Percentiles rank a stretch among this genome's conserved stretches.
phyloP scores from a whole-genome alignment of 2,329 filamentous ascomycete species.

The Calonectria hongkongensis region DNA sequence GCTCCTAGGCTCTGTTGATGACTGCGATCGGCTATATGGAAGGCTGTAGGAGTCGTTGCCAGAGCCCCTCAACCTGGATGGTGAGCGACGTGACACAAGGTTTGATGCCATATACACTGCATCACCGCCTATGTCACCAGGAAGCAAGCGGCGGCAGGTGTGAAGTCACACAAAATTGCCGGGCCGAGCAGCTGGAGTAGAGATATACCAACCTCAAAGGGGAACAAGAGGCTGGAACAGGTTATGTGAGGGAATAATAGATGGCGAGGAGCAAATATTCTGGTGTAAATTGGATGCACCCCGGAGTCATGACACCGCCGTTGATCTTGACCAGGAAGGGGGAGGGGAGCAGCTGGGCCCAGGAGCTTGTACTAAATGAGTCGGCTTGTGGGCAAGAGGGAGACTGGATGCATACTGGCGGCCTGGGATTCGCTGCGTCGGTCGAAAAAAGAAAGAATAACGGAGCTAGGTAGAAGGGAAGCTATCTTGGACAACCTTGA shows the following conservation, averaged over 20 bases:
- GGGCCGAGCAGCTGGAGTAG: background rate
- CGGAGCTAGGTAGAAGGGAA: background rate
- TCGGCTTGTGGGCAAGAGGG: background rate
- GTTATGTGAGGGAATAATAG: background rate
- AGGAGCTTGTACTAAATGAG: conserved; percentile 17
- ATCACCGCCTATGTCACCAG: background rate
- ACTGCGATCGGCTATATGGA: conserved; percentile 24
- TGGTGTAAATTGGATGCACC: conserved; percentile 20
- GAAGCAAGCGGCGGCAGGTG: background rate
- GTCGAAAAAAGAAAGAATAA: background rate
- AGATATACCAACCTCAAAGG: background rate
- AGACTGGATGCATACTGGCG: background rate
- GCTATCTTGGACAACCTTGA: background rate
- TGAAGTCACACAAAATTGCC: background rate
- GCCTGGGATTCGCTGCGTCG: background rate
- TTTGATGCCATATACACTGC: conserved; percentile 45
- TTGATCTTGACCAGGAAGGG: background rate
- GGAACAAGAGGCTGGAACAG: background rate
- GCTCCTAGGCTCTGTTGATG: conserved; percentile 28
- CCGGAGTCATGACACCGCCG: conserved; percentile 5
- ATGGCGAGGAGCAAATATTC: background rate
- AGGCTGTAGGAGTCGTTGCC: conserved; percentile 39
- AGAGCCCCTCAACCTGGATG: conserved; percentile 44
- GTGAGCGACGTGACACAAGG: conserved; percentile 38
- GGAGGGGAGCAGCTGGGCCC: background rate